These are phyloP conservation scores for Trichophyton benhamiae DNA, from an alignment of 2,329 filamentous ascomycete genomes.

Conservation along the genomic window DNA sequence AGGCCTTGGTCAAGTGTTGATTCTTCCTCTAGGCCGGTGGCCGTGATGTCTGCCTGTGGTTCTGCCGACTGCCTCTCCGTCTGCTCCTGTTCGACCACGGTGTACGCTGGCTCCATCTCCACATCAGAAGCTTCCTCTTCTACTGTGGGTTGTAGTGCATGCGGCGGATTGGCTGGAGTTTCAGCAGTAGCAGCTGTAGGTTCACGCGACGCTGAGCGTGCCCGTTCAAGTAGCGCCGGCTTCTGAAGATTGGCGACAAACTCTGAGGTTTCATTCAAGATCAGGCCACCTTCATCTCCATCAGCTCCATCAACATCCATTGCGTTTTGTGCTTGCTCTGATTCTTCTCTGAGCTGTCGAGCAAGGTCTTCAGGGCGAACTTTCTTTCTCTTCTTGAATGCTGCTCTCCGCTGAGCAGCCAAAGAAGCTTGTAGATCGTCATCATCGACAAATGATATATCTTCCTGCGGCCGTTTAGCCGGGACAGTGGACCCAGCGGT, in stretches of 20 bases:
- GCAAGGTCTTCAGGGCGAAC: constrained; percentile 76
- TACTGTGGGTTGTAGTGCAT: constrained; percentile 24
- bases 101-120: constrained; percentile 42
- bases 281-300: constrained; percentile 56
- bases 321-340: constrained; percentile 32
- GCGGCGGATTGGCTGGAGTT: constrained; percentile 16
- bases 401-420: constrained; percentile 66
- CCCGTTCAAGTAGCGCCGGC: constrained; percentile 46
- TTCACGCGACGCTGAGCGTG: constrained; percentile 24
- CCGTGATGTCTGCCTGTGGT: constrained; percentile 42
- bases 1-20: constrained; percentile 65
- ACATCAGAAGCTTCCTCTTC: constrained; percentile 44
- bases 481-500: constrained; percentile 24
- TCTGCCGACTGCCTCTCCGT: constrained; percentile 34
- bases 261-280: constrained; percentile 93
- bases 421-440: constrained; percentile 83
- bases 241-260: constrained; percentile 80
- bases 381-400: constrained; percentile 85
- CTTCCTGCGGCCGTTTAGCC: constrained; percentile 54
- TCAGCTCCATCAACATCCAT: constrained; percentile 48
- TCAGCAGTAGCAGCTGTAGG: constrained; percentile 20
- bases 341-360: constrained; percentile 59
- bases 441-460: constrained; percentile 69
- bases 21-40: constrained; percentile 73
- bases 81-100: constrained; percentile 37